phyloP scores from a whole-genome alignment of 2,329 filamentous ascomycete species.

The Fusarium udum region DNA sequence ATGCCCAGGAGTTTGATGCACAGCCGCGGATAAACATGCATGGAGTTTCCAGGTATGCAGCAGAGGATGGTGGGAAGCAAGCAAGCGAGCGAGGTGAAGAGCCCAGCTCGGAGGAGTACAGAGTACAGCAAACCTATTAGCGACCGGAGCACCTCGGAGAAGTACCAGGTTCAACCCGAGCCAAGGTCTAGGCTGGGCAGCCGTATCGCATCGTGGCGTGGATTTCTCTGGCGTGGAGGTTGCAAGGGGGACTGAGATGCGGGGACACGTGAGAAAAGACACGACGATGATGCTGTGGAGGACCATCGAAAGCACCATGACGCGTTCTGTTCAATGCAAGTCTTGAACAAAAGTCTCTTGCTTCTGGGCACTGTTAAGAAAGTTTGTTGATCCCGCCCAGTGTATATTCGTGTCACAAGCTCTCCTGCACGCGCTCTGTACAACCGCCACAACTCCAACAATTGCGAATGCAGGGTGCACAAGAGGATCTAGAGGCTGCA shows the following conservation, averaged over 20 bases:
- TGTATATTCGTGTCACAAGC: constrained; percentile 20
- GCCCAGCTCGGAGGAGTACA: constrained; percentile 28
- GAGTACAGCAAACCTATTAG: constrained; percentile 18
- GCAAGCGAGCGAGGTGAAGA: constrained; percentile 15
- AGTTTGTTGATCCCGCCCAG: constrained; percentile 11
- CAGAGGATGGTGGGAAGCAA: constrained; percentile 38
- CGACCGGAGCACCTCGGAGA: constrained; percentile 22
- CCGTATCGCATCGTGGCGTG: constrained; percentile 41
- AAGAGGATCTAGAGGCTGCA: constrained; percentile 3
- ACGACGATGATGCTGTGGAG: constrained; percentile 38
- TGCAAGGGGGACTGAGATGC: constrained; percentile 40
- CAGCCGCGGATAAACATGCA: constrained; percentile 43
- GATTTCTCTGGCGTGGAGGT: constrained; percentile 37
- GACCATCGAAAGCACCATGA: constrained; percentile 36
- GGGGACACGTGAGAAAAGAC: constrained; percentile 43
- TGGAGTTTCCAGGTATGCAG: constrained; percentile 35
- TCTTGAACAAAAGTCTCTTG: constrained; percentile 24
- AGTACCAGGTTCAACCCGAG: constrained; percentile 36
- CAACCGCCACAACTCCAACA: constrained; percentile 12
- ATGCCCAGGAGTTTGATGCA: constrained; percentile 39
- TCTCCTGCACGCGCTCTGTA: constrained; percentile 3
- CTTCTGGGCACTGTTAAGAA: constrained; percentile 12
- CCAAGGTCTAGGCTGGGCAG: constrained; percentile 35
- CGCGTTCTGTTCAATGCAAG: constrained; percentile 27
- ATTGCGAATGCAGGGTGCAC: constrained; percentile 9